Evolutionary conservation across 2,329 filamentous ascomycete species (phyloP), one percentile per base, ranked within the genome.

Genomic region (Escovopsis sp.): DNA sequence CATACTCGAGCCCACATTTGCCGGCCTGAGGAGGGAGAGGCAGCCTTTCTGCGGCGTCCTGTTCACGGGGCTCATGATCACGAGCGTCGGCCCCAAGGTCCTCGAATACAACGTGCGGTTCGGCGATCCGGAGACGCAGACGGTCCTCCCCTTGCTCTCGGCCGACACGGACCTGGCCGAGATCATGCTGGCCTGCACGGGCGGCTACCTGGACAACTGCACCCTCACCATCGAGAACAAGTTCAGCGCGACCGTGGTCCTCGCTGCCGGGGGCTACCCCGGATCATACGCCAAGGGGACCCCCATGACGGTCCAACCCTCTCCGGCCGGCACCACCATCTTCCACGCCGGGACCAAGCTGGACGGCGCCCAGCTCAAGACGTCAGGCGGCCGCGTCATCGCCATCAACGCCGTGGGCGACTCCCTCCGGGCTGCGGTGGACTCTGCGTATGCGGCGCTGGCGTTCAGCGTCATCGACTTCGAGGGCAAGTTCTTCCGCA

Each of bases 31-130:
- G 54, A 73, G 74, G 48, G 89, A 96, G 57, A 75, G 79, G 61
- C 75, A 76, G 53, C 78, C 76, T 26, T 85, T 85, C 61, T 70
- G 75, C 38, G 84, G 85, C 45, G 77, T 85, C 39, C 70, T 93
- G 15, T 91, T 91, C 62, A 91, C 85, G 1, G 91, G 88, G n/a
- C 67, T 94, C 35, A 95, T 95, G 86, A 83, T 95, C 66, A 91
- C 86, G 23, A 75, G 77, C 52, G 62, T 70, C 38, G 88, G 88
- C 0, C 80, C 87, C 36, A 87, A 85, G 61, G 80, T 86, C 8
- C 72, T 94, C 42, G 87, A 94, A 63, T 95, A 94, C 68, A 94
- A 94, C 54, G 86, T 94, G 40, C 79, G 88, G 44, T 93, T 93
- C 55, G 88, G 88, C 39, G 87, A 94, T 57, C 88, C 88, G 2